Evolutionary conservation across 495 filamentous ascomycete genomes (phyloP).

Genomic region (Tuber calosporum): DNA sequence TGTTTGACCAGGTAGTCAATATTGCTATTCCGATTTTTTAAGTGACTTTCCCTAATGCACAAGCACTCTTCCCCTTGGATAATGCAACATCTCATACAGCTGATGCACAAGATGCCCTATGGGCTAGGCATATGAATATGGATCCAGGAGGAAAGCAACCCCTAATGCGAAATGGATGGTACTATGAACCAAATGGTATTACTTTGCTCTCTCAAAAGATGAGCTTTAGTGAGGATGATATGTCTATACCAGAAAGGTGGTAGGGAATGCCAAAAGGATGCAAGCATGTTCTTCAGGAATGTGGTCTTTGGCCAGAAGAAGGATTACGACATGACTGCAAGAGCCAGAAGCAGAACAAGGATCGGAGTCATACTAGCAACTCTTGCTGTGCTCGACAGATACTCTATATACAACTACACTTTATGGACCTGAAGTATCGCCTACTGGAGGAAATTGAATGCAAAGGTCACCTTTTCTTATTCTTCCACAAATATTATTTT

Average conservation of each 20-base stretch:
- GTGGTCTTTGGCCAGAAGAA: too few relatives aligned
- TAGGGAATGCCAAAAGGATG: too few relatives aligned
- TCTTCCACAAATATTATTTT: not conserved
- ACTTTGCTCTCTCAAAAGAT: not conserved
- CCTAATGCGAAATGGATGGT: constrained; percentile 4
- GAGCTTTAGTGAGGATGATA: not conserved
- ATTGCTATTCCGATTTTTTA: constrained; percentile 9
- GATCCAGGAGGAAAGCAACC: too few relatives aligned
- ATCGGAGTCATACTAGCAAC: not conserved
- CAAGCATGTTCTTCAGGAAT: too few relatives aligned
- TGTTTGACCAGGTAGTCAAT: not conserved
- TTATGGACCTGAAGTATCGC: not conserved
- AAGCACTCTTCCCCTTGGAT: not conserved
- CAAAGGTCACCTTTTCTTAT: not conserved
- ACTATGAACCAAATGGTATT: too few relatives aligned
- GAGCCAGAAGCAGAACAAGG: not conserved
- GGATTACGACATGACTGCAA: not conserved
- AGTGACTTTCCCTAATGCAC: not conserved
- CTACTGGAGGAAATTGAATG: constrained; percentile 4
- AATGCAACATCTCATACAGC: constrained; percentile 4
- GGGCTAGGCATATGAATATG: not conserved
- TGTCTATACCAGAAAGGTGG: not conserved
- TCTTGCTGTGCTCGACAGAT: not conserved
- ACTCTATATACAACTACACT: not conserved
- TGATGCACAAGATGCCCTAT: not conserved